Evolutionary conservation across 495 filamentous ascomycete genomes (phyloP), one percentile per base, ranked within the genome.

Genomic region (Apiosordaria backusii): DNA sequence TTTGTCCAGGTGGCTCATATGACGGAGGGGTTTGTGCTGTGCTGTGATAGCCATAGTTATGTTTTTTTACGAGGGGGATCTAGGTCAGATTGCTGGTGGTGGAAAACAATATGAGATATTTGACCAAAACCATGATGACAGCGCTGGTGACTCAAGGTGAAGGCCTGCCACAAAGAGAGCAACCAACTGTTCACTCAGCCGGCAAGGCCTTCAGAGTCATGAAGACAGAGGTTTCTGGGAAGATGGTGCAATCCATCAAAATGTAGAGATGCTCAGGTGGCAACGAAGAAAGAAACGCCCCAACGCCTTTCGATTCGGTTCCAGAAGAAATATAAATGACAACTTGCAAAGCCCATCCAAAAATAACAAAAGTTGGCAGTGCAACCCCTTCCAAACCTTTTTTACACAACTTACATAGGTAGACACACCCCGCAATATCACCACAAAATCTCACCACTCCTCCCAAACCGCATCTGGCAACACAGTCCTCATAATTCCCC

Each of bases 401-500:
- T 45, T 45, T 45, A 45, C 35, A 45, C 35, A 45, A 45, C 3
- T 45, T 45, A 45, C 35, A 45, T n/a, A n/a, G n/a, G n/a, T n/a
- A n/a, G n/a, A n/a, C n/a, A n/a, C n/a, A n/a, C n/a, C n/a, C n/a
- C n/a, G n/a, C 5, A 45, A 45, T 45, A 6, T 45, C 35, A 54
- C 21, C 22, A 58, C 4, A 19, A 6, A 1, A 1, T 1, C 15
- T 86, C 78, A 98, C 92, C 92, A 97, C 63, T 86, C 85, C 82
- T 96, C 89, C 95, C 95, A 99, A 4, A 97, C 88, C 22, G 75
- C 74, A 63, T 79, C 82, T 15, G 94, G 93, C 62, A 98, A 62
- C 5, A 97, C 93, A 5, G 79, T 87, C 74, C 95, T 84, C 90
- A 98, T 99, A 50, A 99, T 88, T 22, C 79, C 76, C 95, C 95